A percentile compares a stretch with the other conserved stretches of the same genome.
Conservation (phyloP, 176 grass and related monocot genomes). For the Alopecurus myosuroides region DNA sequence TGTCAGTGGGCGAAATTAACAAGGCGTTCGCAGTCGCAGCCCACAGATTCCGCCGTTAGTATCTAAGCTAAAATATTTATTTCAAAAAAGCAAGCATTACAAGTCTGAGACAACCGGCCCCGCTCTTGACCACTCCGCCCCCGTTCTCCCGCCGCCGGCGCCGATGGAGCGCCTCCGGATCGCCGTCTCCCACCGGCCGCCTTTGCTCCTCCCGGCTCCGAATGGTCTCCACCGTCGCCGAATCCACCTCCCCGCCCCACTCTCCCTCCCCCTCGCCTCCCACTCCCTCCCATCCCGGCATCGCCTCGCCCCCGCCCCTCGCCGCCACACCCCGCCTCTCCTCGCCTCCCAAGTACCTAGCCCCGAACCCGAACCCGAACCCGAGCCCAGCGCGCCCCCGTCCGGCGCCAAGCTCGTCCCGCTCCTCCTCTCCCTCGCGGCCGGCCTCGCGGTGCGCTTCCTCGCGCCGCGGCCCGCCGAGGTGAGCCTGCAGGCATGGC, state of each 20-base stretch:
- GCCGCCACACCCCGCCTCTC: constrained; percentile 15
- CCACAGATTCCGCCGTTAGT: background rate
- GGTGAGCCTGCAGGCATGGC: constrained; percentile 75
- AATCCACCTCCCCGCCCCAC: background rate
- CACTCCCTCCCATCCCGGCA: background rate
- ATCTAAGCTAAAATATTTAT: constrained; percentile 3
- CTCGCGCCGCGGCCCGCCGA: constrained; percentile 53
- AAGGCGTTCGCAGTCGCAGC: background rate
- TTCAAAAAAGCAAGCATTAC: background rate
- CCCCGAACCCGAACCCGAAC: background rate
- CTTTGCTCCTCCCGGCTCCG: background rate
- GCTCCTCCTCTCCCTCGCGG: constrained; percentile 50
- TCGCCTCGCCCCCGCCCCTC: constrained; percentile 6
- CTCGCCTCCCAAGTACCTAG: constrained; percentile 8
- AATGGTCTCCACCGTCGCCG: background rate
- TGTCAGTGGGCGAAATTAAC: background rate
- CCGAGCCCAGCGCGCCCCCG: background rate
- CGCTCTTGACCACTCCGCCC: background rate
- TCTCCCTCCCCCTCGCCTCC: background rate
- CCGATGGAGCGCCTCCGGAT: constrained; percentile 44
- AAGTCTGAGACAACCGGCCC: background rate
- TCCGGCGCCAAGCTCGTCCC: constrained; percentile 56
- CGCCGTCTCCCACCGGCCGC: constrained; percentile 29
- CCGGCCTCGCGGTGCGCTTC: constrained; percentile 75
- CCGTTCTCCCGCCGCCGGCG: constrained; percentile 3